These are phyloP conservation scores for Sugiyamaella marilandica DNA, from an alignment of 805 yeast genomes.

Conservation along the genomic window DNA sequence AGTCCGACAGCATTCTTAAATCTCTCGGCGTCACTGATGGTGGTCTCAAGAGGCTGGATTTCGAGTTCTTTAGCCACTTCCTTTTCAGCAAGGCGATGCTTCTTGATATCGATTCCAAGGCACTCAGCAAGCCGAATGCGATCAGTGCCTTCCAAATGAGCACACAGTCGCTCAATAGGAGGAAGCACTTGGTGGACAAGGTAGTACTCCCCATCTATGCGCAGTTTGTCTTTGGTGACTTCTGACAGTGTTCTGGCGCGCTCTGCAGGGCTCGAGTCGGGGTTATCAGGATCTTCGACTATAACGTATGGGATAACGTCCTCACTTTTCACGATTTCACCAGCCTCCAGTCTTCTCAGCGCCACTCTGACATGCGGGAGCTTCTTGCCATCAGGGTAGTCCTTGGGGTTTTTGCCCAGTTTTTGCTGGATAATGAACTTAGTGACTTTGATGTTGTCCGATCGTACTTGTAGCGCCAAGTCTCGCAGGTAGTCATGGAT, in stretches of 20 bases:
- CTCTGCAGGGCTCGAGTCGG: conserved; percentile 48
- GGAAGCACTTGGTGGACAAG: conserved; percentile 84
- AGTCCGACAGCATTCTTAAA: conserved; percentile 62
- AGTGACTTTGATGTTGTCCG: conserved; percentile 57
- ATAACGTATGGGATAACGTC: conserved; percentile 85
- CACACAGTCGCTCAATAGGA: conserved; percentile 83
- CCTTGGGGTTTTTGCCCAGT: conserved; percentile 81
- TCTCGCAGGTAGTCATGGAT: conserved; percentile 68
- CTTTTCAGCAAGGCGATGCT: conserved; percentile 40
- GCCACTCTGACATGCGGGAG: conserved; percentile 94
- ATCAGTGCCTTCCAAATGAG: conserved; percentile 82
- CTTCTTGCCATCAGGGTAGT: conserved; percentile 73
- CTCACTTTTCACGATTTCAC: conserved; percentile 83
- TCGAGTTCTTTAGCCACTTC: conserved; percentile 18
- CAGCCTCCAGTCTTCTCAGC: conserved; percentile 67
- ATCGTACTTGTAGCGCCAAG: conserved; percentile 51
- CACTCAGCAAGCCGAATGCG: conserved; percentile 68
- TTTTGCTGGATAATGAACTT: conserved; percentile 79
- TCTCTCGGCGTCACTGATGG: conserved; percentile 74
- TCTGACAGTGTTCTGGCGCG: conserved; percentile 83
- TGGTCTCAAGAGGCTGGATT: conserved; percentile 73
- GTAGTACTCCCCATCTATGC: conserved; percentile 74
- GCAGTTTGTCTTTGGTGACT: conserved; percentile 44
- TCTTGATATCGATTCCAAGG: conserved; percentile 70
- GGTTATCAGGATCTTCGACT: conserved; percentile 28